phyloP scores from a whole-genome alignment of 768 basidiomycete species.

The Tylopilus felleus region DNA sequence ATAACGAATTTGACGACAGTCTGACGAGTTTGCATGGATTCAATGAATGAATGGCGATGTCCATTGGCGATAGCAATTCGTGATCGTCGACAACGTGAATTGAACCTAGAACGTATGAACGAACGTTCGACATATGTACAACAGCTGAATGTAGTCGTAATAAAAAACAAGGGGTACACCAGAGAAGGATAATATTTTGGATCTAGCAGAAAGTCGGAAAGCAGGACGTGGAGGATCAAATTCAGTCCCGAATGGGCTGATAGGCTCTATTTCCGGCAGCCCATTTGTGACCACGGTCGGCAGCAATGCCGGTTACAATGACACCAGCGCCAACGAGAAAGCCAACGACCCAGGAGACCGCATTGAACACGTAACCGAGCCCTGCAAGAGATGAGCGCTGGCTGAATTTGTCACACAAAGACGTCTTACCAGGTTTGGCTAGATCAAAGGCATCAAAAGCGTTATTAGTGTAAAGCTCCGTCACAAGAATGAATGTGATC shows the following conservation, averaged over 20 bases:
- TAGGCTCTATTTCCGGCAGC: conserved; percentile 76
- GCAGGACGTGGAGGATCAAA: not conserved
- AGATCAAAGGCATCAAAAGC: conserved; percentile 50
- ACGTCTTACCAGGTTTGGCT: conserved; percentile 54
- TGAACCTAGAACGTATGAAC: conserved; percentile 7
- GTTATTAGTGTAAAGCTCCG: conserved; percentile 51
- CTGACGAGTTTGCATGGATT: not conserved
- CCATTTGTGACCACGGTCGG: conserved; percentile 53
- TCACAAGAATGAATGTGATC: conserved; percentile 59
- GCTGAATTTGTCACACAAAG: not conserved
- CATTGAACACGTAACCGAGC: conserved; percentile 54
- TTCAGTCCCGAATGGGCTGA: conserved; percentile 31
- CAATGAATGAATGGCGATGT: not conserved
- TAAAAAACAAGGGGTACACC: not conserved
- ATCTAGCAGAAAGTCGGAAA: not conserved
- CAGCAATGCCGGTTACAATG: conserved; percentile 57
- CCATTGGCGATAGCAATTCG: not conserved
- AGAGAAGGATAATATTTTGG: not conserved
- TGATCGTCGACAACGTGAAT: not conserved
- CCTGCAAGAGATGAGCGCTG: conserved; percentile 39
- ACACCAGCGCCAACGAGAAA: conserved; percentile 52
- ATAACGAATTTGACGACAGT: conserved; percentile 3
- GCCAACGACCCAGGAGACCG: conserved; percentile 58
- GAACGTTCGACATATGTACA: not conserved
- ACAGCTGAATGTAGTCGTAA: not conserved